phyloP scores from a whole-genome alignment of 1,284 basidiomycete genomes.

The Ustilago curta region DNA sequence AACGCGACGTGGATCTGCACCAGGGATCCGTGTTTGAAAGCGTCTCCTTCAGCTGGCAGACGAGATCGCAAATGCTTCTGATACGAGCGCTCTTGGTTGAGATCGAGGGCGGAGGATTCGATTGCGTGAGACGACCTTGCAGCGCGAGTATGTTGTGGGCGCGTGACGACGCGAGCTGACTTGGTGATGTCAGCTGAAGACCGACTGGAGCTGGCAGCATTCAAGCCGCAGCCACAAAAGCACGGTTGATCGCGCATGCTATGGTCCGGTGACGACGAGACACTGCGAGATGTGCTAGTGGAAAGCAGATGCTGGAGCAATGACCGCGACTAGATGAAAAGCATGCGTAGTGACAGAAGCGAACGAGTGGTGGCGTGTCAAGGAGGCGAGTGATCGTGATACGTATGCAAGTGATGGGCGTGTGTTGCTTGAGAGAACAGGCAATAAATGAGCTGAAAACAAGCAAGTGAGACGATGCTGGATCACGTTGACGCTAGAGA shows the following conservation, averaged over 20 bases:
- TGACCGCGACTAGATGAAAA: slow-evolving; percentile 1
- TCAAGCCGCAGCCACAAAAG: slow-evolving; percentile 29
- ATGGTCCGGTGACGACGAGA: background rate
- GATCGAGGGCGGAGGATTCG: background rate
- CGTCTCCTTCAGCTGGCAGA: background rate
- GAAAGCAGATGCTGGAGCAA: background rate
- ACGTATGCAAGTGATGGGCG: too few relatives aligned
- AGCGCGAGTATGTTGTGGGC: background rate
- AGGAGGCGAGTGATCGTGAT: too few relatives aligned
- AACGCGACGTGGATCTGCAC: background rate
- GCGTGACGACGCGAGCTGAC: slow-evolving; percentile 2
- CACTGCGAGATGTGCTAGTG: background rate
- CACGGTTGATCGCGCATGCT: slow-evolving; percentile 26
- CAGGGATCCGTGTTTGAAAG: background rate
- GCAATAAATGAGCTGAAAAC: background rate
- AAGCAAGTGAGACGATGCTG: background rate
- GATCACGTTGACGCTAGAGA: background rate
- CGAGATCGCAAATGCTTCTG: background rate
- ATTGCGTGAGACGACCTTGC: background rate
- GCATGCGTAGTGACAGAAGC: background rate
- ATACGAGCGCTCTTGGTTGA: background rate
- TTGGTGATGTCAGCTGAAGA: background rate
- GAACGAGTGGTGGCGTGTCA: background rate
- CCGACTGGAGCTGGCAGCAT: slow-evolving; percentile 35
- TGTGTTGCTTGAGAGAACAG: too few relatives aligned